Evolutionary conservation across 2,329 filamentous ascomycete species (phyloP).

Genomic region (Fusarium subglutinans): DNA sequence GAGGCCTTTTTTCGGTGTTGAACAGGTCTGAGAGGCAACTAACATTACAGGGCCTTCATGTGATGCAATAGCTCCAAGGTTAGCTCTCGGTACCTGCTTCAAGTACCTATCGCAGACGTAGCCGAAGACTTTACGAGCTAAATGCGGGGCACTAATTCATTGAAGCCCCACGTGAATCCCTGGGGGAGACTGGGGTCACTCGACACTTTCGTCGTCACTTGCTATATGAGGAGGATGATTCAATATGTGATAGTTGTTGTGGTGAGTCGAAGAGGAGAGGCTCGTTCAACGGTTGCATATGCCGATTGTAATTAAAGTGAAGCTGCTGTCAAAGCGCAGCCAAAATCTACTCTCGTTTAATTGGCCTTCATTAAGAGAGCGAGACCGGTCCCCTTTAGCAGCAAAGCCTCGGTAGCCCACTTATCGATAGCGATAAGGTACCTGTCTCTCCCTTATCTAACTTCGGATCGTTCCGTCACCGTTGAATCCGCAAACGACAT

Average conservation of each 20-base stretch:
- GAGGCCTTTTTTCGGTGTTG: constrained; percentile 31
- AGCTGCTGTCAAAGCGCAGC: neutral
- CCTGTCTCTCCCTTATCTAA: constrained; percentile 20
- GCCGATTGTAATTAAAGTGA: neutral
- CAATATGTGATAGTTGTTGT: neutral
- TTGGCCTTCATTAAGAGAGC: neutral
- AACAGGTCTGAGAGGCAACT: constrained; percentile 6
- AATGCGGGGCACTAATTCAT: constrained; percentile 44
- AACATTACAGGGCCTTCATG: constrained; percentile 36
- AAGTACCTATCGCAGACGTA: constrained; percentile 21
- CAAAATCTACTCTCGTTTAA: neutral
- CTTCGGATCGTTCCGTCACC: constrained; percentile 17
- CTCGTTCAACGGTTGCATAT: neutral
- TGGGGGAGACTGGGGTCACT: constrained; percentile 25
- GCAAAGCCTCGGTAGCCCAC: constrained; percentile 16
- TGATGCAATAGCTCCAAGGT: constrained; percentile 43
- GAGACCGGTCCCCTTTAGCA: constrained; percentile 27
- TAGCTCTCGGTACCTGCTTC: constrained; percentile 33
- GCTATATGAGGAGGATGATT: neutral
- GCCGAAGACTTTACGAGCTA: constrained; percentile 27
- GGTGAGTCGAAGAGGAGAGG: neutral
- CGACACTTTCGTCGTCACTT: neutral
- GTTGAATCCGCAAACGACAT: constrained; percentile 35
- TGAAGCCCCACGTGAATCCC: constrained; percentile 33
- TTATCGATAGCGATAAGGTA: constrained; percentile 39